Percentiles rank a stretch among this genome's conserved stretches.
These are phyloP conservation scores for Pyrrhoderma noxium DNA, from an alignment of 1,284 basidiomycete species.

Conservation along the genomic window DNA sequence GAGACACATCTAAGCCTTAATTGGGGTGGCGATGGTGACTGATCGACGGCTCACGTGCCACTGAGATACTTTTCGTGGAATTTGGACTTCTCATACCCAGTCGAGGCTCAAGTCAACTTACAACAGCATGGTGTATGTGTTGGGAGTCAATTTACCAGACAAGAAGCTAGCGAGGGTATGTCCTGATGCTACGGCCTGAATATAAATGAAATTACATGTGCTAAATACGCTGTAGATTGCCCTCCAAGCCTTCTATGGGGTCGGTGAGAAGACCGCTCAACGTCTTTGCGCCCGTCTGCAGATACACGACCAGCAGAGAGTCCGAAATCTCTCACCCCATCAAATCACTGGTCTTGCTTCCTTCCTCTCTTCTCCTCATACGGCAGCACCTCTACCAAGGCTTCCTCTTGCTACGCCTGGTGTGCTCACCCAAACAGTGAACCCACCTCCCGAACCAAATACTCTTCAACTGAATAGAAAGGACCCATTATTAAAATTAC, in stretches of 20 bases:
- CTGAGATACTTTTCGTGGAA: constrained; percentile 21
- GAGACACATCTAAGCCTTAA: neutral
- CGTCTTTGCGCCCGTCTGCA: constrained; percentile 84
- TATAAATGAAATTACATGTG: constrained; percentile 1
- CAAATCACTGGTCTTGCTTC: constrained; percentile 83
- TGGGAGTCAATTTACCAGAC: constrained; percentile 69
- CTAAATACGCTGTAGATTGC: constrained; percentile 56
- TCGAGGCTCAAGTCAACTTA: neutral
- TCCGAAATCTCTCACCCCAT: constrained; percentile 67
- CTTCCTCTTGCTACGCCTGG: constrained; percentile 53
- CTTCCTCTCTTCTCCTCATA: constrained; percentile 79
- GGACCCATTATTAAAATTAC: constrained; percentile 65
- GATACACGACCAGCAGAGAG: constrained; percentile 74
- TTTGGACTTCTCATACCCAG: neutral
- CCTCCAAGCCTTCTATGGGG: constrained; percentile 77
- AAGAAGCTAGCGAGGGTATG: constrained; percentile 59
- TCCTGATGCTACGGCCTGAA: constrained; percentile 1
- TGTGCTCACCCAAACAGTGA: constrained; percentile 25
- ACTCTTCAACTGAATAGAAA: constrained; percentile 22
- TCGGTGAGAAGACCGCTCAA: constrained; percentile 66
- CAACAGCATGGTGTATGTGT: constrained; percentile 68
- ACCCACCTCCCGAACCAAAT: constrained; percentile 36
- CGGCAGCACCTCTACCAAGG: constrained; percentile 51
- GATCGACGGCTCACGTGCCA: constrained; percentile 16
- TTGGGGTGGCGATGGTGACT: neutral